phyloP scores from a whole-genome alignment of 129 eudicot genomes.

The Chrysanthemum seticuspe region DNA sequence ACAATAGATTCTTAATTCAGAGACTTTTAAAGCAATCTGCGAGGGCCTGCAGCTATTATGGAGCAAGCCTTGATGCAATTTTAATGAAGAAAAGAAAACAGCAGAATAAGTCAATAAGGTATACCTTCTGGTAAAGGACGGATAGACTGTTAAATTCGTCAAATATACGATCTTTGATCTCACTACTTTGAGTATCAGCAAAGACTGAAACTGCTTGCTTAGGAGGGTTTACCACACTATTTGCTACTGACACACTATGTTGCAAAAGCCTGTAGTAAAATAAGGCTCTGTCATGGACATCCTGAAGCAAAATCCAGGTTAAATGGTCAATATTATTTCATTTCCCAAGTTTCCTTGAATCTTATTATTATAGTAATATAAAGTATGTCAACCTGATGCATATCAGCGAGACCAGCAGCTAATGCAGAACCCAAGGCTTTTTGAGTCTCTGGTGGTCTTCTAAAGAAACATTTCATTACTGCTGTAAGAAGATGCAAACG shows the following conservation, averaged over 20 bases:
- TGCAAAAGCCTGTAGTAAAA: conserved; percentile 94
- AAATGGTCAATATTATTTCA: background rate
- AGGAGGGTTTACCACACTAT: conserved; percentile 79
- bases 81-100: background rate
- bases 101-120: background rate
- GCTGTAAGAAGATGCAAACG: conserved; percentile 96
- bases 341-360: conserved; percentile 12
- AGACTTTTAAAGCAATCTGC: conserved; percentile 11
- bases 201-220: conserved; percentile 99
- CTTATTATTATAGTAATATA: background rate
- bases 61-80: conserved; percentile 1
- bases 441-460: conserved; percentile 96
- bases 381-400: conserved; percentile 70
- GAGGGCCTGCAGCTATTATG: background rate
- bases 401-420: conserved; percentile 87
- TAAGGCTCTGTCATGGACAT: conserved; percentile 95
- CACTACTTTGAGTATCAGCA: conserved; percentile 91
- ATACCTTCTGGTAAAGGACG: conserved; percentile 95
- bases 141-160: conserved; percentile 94
- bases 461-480: conserved; percentile 86
- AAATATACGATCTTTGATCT: conserved; percentile 92
- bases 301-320: conserved; percentile 51
- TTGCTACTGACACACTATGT: conserved; percentile 67
- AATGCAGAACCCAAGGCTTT: conserved; percentile 90
- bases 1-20: background rate